Percentiles rank a stretch among this genome's conserved stretches.
These are phyloP conservation scores for Aspergillus pseudotamarii DNA, from an alignment of 2,329 filamentous ascomycete genomes.

Conservation along the genomic window DNA sequence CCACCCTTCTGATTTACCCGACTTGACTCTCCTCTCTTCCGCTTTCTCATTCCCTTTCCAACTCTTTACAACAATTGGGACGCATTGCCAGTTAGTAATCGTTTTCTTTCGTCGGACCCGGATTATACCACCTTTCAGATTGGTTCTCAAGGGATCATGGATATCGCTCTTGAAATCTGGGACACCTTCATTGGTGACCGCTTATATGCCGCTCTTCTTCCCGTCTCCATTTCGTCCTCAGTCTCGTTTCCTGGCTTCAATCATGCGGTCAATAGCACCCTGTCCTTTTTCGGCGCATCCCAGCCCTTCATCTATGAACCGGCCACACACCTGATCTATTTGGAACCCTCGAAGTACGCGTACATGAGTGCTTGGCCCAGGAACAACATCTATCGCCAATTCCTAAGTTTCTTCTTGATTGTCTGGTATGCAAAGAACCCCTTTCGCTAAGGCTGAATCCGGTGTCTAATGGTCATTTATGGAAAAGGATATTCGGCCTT, in stretches of 20 bases:
- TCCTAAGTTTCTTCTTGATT: constrained; percentile 75
- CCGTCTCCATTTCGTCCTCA: constrained; percentile 58
- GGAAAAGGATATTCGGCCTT: constrained; percentile 76
- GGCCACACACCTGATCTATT: constrained; percentile 67
- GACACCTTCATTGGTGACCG: constrained; percentile 83
- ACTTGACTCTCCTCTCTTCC: background rate
- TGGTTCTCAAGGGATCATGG: constrained; percentile 61
- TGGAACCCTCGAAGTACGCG: constrained; percentile 74
- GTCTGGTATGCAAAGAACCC: constrained; percentile 68
- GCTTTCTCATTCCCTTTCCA: background rate
- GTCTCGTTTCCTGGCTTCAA: constrained; percentile 54
- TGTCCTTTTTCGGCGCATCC: constrained; percentile 57
- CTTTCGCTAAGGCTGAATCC: background rate
- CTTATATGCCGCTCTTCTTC: constrained; percentile 72
- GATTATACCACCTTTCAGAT: background rate
- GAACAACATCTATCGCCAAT: constrained; percentile 76
- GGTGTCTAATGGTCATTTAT: constrained; percentile 11
- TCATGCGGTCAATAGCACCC: constrained; percentile 58
- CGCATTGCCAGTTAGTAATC: background rate
- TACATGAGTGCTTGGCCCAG: constrained; percentile 77
- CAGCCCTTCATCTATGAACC: constrained; percentile 64
- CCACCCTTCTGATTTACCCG: background rate
- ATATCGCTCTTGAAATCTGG: constrained; percentile 83
- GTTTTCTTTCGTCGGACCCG: background rate
- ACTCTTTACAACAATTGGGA: background rate